A percentile compares a stretch with the other conserved stretches of the same genome.
phyloP scores from a whole-genome alignment of 2,329 filamentous ascomycete genomes.

The Diaporthe batatas region DNA sequence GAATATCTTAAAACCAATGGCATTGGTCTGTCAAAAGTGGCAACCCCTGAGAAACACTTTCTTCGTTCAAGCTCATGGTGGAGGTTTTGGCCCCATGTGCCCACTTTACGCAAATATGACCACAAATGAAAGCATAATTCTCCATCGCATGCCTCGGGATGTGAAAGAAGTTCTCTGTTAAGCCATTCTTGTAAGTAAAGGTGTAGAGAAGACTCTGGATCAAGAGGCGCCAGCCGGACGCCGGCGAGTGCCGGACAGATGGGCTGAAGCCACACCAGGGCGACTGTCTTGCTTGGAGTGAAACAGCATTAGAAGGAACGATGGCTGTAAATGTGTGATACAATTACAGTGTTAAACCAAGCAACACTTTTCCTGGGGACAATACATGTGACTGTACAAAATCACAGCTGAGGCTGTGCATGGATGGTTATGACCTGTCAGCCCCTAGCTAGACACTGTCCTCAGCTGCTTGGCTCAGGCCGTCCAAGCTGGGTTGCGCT shows the following conservation, averaged over 20 bases:
- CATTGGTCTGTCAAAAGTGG: too few relatives aligned
- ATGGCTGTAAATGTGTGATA: neutral
- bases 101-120: too few relatives aligned
- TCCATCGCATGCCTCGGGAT: too few relatives aligned
- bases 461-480: neutral
- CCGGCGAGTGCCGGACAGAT: neutral
- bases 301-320: neutral
- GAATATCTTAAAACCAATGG: too few relatives aligned
- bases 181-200: too few relatives aligned
- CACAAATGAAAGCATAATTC: too few relatives aligned
- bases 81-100: too few relatives aligned
- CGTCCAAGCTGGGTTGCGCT: neutral
- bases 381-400: neutral
- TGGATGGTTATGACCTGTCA: neutral
- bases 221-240: too few relatives aligned
- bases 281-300: neutral
- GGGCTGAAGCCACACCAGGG: neutral
- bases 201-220: too few relatives aligned
- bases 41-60: too few relatives aligned
- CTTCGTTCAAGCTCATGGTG: too few relatives aligned
- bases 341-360: neutral
- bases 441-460: neutral
- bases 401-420: neutral
- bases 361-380: neutral
- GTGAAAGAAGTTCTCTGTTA: too few relatives aligned